phyloP scores from a whole-genome alignment of 2,329 filamentous ascomycete genomes.

The Dothiorella sarmentorum region DNA sequence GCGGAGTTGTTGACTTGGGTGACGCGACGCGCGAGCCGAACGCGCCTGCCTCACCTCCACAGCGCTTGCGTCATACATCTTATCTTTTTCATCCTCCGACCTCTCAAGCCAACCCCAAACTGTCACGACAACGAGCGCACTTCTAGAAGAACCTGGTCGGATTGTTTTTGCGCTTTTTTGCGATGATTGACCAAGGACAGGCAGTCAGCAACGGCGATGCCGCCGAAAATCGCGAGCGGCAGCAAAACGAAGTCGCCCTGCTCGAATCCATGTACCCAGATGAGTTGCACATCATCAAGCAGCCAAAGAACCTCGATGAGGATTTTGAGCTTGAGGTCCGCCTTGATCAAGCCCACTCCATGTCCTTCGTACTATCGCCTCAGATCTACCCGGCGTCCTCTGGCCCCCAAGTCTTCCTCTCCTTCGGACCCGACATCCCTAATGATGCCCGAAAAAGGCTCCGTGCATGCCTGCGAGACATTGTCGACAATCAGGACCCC shows the following conservation, averaged over 20 bases:
- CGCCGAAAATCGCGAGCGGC: constrained; percentile 10
- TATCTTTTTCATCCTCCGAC: too few relatives aligned
- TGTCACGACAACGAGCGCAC: too few relatives aligned
- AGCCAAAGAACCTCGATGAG: background rate
- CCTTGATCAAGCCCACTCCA: background rate
- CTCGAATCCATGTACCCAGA: constrained; percentile 16
- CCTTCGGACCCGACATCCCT: background rate
- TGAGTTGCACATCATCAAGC: constrained; percentile 8
- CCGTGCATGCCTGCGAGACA: background rate
- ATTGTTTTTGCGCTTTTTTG: too few relatives aligned
- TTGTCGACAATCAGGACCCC: background rate
- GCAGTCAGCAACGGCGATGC: background rate
- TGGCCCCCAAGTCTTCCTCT: background rate
- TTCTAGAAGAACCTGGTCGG: too few relatives aligned
- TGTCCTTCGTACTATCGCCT: constrained; percentile 12
- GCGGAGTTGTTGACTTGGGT: background rate
- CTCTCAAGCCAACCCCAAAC: too few relatives aligned
- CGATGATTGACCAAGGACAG: background rate
- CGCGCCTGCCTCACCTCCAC: background rate
- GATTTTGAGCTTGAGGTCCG: constrained; percentile 4
- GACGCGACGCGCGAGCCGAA: too few relatives aligned
- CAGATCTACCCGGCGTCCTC: constrained; percentile 1
- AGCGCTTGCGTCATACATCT: too few relatives aligned
- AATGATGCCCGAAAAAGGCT: background rate
- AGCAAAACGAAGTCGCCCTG: constrained; percentile 10